Base-by-base conservation (phyloP, 2,329 filamentous ascomycete species). In the Stagonosporopsis rhizophila region DNA sequence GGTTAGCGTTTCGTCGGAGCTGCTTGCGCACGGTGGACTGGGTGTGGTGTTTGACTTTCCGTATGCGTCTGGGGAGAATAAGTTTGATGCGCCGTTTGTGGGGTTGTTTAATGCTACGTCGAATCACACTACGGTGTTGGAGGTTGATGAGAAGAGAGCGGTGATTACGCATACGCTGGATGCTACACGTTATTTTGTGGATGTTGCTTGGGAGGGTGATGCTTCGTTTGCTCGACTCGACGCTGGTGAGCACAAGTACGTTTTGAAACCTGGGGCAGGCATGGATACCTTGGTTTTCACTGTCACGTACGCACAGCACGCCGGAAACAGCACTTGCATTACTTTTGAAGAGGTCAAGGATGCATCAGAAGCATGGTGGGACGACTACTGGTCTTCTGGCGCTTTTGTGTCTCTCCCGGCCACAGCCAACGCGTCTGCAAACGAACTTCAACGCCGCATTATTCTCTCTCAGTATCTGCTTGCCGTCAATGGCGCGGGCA, bases 81-180 rank as follows among this genome's bases (percentile, higher is more conserved):
- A 84, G 60, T 85, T 84, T 52, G 81, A 84, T 34, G 81, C 81
- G 2, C 82, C 83, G 1, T 85, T 81, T 57, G 82, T 85, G 1
- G 82, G 82, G 1, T 67, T 82, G 4, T 83, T 80, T 70, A 81
- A 83, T 63, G 78, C 77, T 5, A 80, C 81, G 0, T 68, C 68
- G 6, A 77, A 77, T 14, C 81, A 84, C 59, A 75, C 65, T 2
- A 83, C 81, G 0, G 66, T 54, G 0, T 60, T 82, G 1, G 57
- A 3, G 66, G 71, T 14, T 20, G 15, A 14, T 6, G 34, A 15
- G 4, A 15, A 34, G 15, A 32, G 34, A 8, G 48, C 48, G 20
- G 15, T 32, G 1, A 52, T 52, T 2, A 52, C 39, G 14, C 48
- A 52, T 39, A 52, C 40, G 23, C 23, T 52, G 23, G 48, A 44